Evolutionary conservation across 192 early-diverging fungal genomes (phyloP), one percentile per base, ranked within the genome.

Genomic region (Rhizophagus prolifer): DNA sequence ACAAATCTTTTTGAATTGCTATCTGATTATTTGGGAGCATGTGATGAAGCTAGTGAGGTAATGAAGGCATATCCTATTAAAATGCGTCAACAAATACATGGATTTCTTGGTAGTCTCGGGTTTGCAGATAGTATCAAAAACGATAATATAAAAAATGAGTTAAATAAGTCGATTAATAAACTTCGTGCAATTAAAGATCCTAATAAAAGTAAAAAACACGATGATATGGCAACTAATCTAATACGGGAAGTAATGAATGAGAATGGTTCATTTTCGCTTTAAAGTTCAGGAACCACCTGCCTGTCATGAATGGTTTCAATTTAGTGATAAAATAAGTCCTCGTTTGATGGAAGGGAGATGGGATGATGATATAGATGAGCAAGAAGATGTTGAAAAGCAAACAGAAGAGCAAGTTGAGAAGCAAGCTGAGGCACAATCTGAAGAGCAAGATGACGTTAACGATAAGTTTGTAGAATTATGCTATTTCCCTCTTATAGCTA

Each of bases 41-140:
- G 70, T 34, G 23, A 13, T 30, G 70, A 10, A n/a, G 23, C 12
- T 21, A 46, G 58, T 26, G 47, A 72, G 0, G 19, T 72, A 41
- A 72, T 28, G 0, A 21, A 10, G 19, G 31, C 47, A n/a, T 25
- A 6, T 0, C 70, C 70, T 30, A 58, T 72, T 26, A 72, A 72
- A 44, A 12, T 72, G 4, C 70, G 70, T 25, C 70, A 72, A 28
- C 70, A 72, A 46, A 44, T 72, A 25, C 58, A 26, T 72, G 41
- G 41, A n/a, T 3, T 58, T 26, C 70, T 72, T 10, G 70, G 70
- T 3, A 47, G 21, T 25, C 70, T n/a, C 31, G 70, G 25, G 1
- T 58, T 72, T 30, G 10, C 25, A 54, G 25, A 58, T 31, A 25
- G 2, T 21, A 50, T 4, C n/a, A 13, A 70, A 13, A 5, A 9